Base-by-base conservation (phyloP, 139 green algal species). In the Nannochloris sp. region DNA sequence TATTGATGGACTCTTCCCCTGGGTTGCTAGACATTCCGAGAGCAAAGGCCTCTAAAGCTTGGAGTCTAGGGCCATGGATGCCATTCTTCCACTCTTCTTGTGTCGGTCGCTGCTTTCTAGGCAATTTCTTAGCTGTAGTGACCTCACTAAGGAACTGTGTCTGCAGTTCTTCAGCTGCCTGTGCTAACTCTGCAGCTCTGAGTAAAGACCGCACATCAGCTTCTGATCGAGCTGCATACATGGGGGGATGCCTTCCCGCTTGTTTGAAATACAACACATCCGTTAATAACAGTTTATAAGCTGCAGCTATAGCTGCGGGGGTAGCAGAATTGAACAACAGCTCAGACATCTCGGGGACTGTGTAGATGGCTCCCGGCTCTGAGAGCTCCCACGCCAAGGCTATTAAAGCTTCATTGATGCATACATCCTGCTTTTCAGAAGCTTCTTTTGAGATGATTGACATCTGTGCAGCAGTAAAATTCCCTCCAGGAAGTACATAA, bases 191-290 rank as follows among this genome's bases (percentile, higher is more conserved):
- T 4, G 54, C 65, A 19, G 62, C 69, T 13, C 31, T 64, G 42
- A 56, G 15, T 30, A 73, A 23, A 38, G 24, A 33, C 1, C 61
- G 29, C 12, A 83, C 67, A 3, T 75, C 64, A 0, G 51, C 64
- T 8, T 59, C 38, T 1, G 38, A 15, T 8, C 81, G 75, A 0
- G 76, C 56, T 31, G 60, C 23, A 63, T 81, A 89, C 3, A 38
- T 57, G 54, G 73, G 64, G 3, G 39, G 48, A 4, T 31, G 3
- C 24, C 44, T 38, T 6, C 68, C 24, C 38, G 67, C 70, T 70
- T 79, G 80, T 58, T 87, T 87, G 73, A 92, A 92, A 73, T 74
- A 92, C 10, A 81, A 57, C 10, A 60, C 48, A 70, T 91, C 84
- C 9, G 70, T 31, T 3, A 46, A 58, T 54, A 92, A 72, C 62